phyloP scores from a whole-genome alignment of 1,284 basidiomycete genomes.

The Cutaneotrichosporon cyanovorans region DNA sequence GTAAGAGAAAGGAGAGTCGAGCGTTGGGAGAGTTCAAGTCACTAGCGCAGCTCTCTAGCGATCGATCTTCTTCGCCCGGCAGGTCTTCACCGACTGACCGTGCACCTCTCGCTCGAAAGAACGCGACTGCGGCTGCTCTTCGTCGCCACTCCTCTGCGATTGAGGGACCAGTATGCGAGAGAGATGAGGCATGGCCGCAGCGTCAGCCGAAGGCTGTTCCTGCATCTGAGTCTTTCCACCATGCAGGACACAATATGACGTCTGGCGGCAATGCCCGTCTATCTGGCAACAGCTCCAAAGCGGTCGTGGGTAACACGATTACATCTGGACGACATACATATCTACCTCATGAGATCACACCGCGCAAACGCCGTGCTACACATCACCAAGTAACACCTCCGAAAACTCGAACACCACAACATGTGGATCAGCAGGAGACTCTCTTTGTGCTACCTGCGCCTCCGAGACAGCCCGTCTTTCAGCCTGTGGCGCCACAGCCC shows the following conservation, averaged over 20 bases:
- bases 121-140: conserved; percentile 1
- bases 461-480: conserved; percentile 17
- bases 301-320: too few relatives aligned
- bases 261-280: too few relatives aligned
- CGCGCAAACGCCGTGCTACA: conserved; percentile 1
- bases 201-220: neutral
- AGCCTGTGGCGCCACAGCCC: neutral
- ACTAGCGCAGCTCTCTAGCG: conserved; percentile 11
- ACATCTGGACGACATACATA: neutral
- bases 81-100: conserved; percentile 10
- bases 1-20: neutral
- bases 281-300: too few relatives aligned
- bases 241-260: too few relatives aligned
- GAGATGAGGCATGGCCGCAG: conserved; percentile 6
- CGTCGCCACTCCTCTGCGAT: conserved; percentile 11
- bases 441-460: conserved; percentile 21
- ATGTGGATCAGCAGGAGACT: conserved; percentile 14
- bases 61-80: conserved; percentile 11
- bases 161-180: conserved; percentile 1
- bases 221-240: too few relatives aligned
- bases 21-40: conserved; percentile 14
- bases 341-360: neutral
- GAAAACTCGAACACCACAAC: conserved; percentile 14
- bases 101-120: neutral
- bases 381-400: conserved; percentile 27